Evolutionary conservation across 176 grass and related monocot species (phyloP).

Genomic region (Carex pumila): DNA sequence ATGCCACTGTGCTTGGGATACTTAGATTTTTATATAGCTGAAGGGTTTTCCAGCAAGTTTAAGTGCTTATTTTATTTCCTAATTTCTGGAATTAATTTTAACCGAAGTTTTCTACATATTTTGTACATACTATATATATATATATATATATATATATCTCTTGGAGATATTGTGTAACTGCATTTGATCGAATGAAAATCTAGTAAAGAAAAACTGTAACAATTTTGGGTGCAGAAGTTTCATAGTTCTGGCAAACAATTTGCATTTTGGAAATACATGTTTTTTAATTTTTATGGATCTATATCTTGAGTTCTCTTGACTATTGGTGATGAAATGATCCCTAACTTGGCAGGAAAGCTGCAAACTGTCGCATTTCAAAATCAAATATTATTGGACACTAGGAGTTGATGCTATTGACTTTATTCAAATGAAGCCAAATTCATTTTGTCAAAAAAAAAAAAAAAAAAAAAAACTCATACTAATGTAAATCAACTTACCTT

Average conservation of each 20-base stretch:
- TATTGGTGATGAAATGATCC: too few species aligned
- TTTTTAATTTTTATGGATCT: background rate
- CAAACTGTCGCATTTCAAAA: too few species aligned
- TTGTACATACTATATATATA: background rate
- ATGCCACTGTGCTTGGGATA: background rate
- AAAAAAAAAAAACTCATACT: background rate
- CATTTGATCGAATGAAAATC: background rate
- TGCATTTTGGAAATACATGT: background rate
- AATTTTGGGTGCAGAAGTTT: background rate
- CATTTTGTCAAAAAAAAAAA: background rate
- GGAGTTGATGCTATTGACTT: background rate
- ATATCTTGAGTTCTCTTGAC: background rate
- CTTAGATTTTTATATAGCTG: background rate
- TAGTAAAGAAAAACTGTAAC: background rate
- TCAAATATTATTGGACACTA: background rate
- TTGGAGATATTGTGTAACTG: background rate
- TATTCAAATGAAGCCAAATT: background rate
- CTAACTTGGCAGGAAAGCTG: background rate
- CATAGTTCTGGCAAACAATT: background rate
- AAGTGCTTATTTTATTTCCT: background rate
- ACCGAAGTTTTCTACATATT: background rate
- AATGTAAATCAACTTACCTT: background rate
- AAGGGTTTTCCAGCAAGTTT: background rate
- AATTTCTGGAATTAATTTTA: background rate
- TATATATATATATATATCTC: background rate